These are phyloP conservation scores for Penicillium hesseltinei DNA, from an alignment of 2,329 filamentous ascomycete species.

Conservation along the genomic window DNA sequence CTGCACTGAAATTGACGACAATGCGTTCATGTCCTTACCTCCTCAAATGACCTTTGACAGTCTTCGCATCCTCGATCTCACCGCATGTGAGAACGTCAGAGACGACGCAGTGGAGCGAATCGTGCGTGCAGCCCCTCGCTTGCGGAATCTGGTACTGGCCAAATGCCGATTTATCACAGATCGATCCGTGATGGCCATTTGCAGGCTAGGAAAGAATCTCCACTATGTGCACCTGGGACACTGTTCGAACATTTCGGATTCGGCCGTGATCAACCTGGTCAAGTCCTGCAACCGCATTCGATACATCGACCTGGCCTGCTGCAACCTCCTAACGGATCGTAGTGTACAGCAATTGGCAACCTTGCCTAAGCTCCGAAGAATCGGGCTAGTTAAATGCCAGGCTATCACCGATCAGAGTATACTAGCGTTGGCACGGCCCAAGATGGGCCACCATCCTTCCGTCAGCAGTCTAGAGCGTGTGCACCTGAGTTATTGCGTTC, in stretches of 20 bases:
- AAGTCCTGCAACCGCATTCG: conserved; percentile 86
- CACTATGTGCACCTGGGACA: conserved; percentile 97
- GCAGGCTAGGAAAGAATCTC: conserved; percentile 87
- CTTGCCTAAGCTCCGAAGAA: conserved; percentile 88
- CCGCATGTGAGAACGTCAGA: conserved; percentile 78
- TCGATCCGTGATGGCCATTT: conserved; percentile 79
- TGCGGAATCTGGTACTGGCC: conserved; percentile 88
- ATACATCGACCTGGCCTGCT: conserved; percentile 98
- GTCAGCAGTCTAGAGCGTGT: conserved; percentile 81
- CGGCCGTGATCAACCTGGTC: conserved; percentile 80
- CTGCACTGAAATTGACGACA: conserved; percentile 80
- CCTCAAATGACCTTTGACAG: conserved; percentile 68
- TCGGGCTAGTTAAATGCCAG: conserved; percentile 91
- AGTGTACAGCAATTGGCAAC: conserved; percentile 81
- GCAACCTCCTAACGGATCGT: conserved; percentile 78
- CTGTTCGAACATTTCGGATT: conserved; percentile 86
- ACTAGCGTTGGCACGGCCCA: conserved; percentile 71
- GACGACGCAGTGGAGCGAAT: conserved; percentile 88
- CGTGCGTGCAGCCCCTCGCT: conserved; percentile 76
- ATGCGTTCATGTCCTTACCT: conserved; percentile 80
- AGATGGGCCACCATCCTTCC: conserved; percentile 54
- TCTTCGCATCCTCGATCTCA: conserved; percentile 88
- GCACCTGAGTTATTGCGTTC: conserved; percentile 91
- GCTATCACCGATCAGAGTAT: conserved; percentile 90
- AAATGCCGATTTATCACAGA: conserved; percentile 95